A percentile compares a stretch with the other conserved stretches of the same genome.
Evolutionary conservation across 352 stramenopile genomes (phyloP).

Genomic region (Pythium volutum): DNA sequence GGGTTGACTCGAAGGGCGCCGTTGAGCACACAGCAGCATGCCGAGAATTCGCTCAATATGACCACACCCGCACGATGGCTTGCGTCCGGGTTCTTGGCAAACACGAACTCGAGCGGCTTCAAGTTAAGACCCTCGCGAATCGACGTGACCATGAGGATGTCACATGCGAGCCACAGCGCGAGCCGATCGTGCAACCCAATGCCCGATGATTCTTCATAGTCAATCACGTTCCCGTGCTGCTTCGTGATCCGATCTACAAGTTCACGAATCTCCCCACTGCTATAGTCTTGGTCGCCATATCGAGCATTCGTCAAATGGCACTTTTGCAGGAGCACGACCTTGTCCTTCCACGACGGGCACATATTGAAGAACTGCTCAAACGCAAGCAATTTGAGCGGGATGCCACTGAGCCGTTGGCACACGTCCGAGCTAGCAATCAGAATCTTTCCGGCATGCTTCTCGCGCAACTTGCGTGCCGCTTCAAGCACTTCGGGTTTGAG

Average conservation of each 20-base stretch:
- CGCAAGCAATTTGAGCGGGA: constrained; percentile 94
- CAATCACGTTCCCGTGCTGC: constrained; percentile 71
- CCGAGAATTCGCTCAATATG: constrained; percentile 96
- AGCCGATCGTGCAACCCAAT: constrained; percentile 91
- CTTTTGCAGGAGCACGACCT: constrained; percentile 95
- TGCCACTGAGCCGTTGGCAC: constrained; percentile 92
- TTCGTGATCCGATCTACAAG: constrained; percentile 79
- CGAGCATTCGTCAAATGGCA: constrained; percentile 86
- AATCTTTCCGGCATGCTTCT: constrained; percentile 91
- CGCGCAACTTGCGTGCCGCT: constrained; percentile 66
- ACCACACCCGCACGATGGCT: constrained; percentile 85
- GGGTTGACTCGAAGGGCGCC: constrained; percentile 96
- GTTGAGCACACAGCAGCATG: constrained; percentile 95
- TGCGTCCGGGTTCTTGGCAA: constrained; percentile 55
- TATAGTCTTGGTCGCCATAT: constrained; percentile 91
- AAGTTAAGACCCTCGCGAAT: constrained; percentile 98
- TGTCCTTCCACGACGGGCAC: constrained; percentile 93
- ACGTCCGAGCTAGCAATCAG: constrained; percentile 93
- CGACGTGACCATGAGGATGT: constrained; percentile 95
- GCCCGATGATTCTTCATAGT: constrained; percentile 85
- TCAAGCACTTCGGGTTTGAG: constrained; percentile 71
- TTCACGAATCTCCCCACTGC: constrained; percentile 75
- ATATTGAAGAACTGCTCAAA: constrained; percentile 96
- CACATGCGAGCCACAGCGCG: constrained; percentile 91
- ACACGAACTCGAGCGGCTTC: constrained; percentile 95